phyloP scores from a whole-genome alignment of 1,139 yeast species.

The Nematodospora anomalae region DNA sequence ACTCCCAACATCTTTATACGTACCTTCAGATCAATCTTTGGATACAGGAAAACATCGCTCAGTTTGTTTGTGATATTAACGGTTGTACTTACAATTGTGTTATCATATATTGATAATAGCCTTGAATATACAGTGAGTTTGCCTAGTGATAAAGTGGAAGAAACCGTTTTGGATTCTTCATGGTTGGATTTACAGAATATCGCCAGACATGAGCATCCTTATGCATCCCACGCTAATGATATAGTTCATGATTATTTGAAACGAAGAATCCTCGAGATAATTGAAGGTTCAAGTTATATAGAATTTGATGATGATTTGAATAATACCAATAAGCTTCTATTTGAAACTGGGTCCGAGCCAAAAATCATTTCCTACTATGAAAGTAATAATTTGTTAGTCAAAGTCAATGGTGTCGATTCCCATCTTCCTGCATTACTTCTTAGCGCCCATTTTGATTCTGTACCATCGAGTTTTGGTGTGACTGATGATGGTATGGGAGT shows the following conservation, averaged over 20 bases:
- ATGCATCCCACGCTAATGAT: slow-evolving; percentile 74
- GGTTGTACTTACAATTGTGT: slow-evolving; percentile 31
- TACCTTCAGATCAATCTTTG: slow-evolving; percentile 42
- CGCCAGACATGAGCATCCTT: slow-evolving; percentile 70
- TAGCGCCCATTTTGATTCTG: slow-evolving; percentile 89
- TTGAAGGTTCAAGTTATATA: slow-evolving; percentile 31
- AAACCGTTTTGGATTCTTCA: slow-evolving; percentile 41
- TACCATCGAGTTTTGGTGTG: slow-evolving; percentile 82
- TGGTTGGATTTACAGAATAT: slow-evolving; percentile 75
- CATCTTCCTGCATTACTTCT: slow-evolving; percentile 65
- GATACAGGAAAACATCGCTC: slow-evolving; percentile 61
- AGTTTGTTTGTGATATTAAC: slow-evolving; percentile 50
- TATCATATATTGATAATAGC: slow-evolving; percentile 34
- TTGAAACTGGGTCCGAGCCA: slow-evolving; percentile 26
- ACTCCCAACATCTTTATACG: slow-evolving; percentile 30
- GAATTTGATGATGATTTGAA: slow-evolving; percentile 55
- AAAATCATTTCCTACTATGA: slow-evolving; percentile 62
- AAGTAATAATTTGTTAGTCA: slow-evolving; percentile 73
- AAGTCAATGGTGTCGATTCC: slow-evolving; percentile 61
- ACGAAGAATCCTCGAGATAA: slow-evolving; percentile 36
- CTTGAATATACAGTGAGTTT: slow-evolving; percentile 38
- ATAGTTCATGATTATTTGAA: slow-evolving; percentile 68
- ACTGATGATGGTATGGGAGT: slow-evolving; percentile 96
- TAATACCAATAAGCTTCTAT: slow-evolving; percentile 42
- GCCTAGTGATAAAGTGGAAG: slow-evolving; percentile 40